These are phyloP conservation scores for Pleurotus ostreatus DNA, from an alignment of 768 basidiomycete species.

Conservation along the genomic window DNA sequence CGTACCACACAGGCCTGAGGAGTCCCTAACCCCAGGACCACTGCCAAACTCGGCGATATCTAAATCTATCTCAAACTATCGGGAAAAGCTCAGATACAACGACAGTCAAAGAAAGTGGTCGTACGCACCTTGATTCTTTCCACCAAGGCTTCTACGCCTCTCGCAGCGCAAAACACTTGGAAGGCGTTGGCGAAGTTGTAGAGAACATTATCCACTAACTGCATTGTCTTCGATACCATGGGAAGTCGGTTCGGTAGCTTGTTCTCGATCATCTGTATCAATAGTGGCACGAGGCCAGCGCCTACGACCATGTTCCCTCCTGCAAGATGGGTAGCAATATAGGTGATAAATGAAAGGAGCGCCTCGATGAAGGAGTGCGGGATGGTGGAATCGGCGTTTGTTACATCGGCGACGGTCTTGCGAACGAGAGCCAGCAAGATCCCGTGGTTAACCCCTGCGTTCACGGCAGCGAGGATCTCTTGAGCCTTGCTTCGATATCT, in stretches of 20 bases:
- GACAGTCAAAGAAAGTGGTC: slow-evolving; percentile 12
- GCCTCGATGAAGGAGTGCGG: slow-evolving; percentile 82
- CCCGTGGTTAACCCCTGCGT: slow-evolving; percentile 95
- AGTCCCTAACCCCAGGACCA: slow-evolving; percentile 37
- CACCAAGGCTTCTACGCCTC: slow-evolving; percentile 83
- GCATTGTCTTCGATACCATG: slow-evolving; percentile 86
- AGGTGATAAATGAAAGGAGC: slow-evolving; percentile 80
- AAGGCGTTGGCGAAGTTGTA: slow-evolving; percentile 89
- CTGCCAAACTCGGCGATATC: slow-evolving; percentile 55
- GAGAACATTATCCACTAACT: slow-evolving; percentile 86
- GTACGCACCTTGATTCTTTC: slow-evolving; percentile 76
- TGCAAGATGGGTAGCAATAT: slow-evolving; percentile 77
- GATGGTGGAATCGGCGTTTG: slow-evolving; percentile 57
- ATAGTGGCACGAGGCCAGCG: slow-evolving; percentile 84
- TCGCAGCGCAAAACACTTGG: slow-evolving; percentile 77
- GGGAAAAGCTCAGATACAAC: slow-evolving; percentile 7
- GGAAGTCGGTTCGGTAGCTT: slow-evolving; percentile 61
- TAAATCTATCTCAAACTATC: slow-evolving; percentile 62
- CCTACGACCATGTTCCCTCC: slow-evolving; percentile 94
- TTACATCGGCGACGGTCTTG: slow-evolving; percentile 72
- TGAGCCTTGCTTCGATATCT: slow-evolving; percentile 79
- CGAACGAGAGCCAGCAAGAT: slow-evolving; percentile 87
- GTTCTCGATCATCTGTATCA: slow-evolving; percentile 88
- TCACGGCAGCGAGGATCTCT: slow-evolving; percentile 87
- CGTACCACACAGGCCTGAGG: slow-evolving; percentile 52